Conservation (phyloP, 2,329 filamentous ascomycete species). For the Nigrospora sphaerica region DNA sequence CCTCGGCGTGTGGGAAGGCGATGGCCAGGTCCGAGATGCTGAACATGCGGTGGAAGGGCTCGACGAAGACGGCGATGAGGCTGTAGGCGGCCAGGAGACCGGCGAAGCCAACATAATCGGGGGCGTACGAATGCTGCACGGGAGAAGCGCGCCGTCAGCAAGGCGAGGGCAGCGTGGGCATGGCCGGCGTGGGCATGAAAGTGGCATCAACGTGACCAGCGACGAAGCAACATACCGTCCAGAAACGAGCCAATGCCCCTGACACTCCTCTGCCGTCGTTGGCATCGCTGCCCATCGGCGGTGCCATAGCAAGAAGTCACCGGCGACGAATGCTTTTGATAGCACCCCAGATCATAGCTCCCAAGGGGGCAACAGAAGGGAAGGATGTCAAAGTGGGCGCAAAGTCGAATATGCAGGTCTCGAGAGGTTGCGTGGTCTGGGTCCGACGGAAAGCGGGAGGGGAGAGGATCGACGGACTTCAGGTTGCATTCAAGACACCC, state of each 20-base stretch:
- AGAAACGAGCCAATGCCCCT: slow-evolving; percentile 32
- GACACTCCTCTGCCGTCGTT: slow-evolving; percentile 11
- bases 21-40: slow-evolving; percentile 78
- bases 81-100: slow-evolving; percentile 64
- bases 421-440: too few relatives aligned
- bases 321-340: slow-evolving; percentile 30
- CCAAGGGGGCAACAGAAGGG: too few relatives aligned
- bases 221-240: slow-evolving; percentile 32
- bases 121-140: slow-evolving; percentile 68
- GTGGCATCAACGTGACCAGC: background rate
- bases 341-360: slow-evolving; percentile 27
- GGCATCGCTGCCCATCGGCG: slow-evolving; percentile 13
- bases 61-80: slow-evolving; percentile 60
- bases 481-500: too few relatives aligned
- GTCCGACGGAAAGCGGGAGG: too few relatives aligned
- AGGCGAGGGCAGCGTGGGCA: slow-evolving; percentile 1
- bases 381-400: too few relatives aligned
- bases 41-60: slow-evolving; percentile 94
- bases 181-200: background rate
- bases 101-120: slow-evolving; percentile 77
- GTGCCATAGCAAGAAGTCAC: slow-evolving; percentile 37
- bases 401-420: too few relatives aligned
- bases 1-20: slow-evolving; percentile 76
- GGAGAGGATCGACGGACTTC: too few relatives aligned
- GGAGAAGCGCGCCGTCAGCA: background rate